phyloP scores from a whole-genome alignment of 2,329 filamentous ascomycete species.

The Verticillium alfalfae region DNA sequence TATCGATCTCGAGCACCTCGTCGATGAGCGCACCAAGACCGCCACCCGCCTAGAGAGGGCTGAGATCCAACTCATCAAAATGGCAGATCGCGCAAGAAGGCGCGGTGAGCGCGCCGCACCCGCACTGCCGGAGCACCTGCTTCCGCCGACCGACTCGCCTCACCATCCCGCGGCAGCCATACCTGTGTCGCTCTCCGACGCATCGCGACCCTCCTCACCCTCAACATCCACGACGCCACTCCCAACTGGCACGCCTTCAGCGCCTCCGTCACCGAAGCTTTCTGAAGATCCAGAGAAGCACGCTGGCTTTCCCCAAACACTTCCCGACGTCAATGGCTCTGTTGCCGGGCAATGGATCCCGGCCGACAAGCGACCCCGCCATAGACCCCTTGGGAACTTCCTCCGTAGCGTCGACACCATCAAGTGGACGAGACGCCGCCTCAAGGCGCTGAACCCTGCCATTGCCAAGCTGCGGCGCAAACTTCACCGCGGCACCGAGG shows the following conservation, averaged over 20 bases:
- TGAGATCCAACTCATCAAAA: constrained; percentile 74
- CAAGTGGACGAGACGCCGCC: constrained; percentile 67
- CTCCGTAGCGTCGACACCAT: constrained; percentile 94
- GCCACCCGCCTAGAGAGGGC: constrained; percentile 77
- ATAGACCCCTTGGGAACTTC: constrained; percentile 60
- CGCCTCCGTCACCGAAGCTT: neutral
- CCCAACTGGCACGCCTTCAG: neutral
- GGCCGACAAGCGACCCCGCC: constrained; percentile 68
- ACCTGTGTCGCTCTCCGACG: constrained; percentile 20
- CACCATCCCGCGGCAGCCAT: constrained; percentile 20
- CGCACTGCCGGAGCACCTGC: neutral
- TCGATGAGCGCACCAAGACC: constrained; percentile 68
- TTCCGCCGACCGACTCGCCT: constrained; percentile 15
- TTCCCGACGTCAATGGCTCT: constrained; percentile 36
- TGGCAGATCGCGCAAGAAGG: constrained; percentile 59
- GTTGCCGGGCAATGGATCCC: constrained; percentile 72
- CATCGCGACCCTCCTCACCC: constrained; percentile 31
- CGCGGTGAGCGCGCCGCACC: constrained; percentile 27
- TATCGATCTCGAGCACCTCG: constrained; percentile 67
- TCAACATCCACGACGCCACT: constrained; percentile 8
- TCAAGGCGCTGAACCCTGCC: constrained; percentile 31
- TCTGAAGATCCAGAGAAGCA: constrained; percentile 11
- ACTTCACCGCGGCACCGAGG: constrained; percentile 56
- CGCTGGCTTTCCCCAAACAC: constrained; percentile 19
- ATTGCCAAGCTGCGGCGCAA: constrained; percentile 60